Percentiles rank a stretch among this genome's conserved stretches.
Evolutionary conservation across 352 stramenopile genomes (phyloP).

Genomic region (Globisporangium polare): DNA sequence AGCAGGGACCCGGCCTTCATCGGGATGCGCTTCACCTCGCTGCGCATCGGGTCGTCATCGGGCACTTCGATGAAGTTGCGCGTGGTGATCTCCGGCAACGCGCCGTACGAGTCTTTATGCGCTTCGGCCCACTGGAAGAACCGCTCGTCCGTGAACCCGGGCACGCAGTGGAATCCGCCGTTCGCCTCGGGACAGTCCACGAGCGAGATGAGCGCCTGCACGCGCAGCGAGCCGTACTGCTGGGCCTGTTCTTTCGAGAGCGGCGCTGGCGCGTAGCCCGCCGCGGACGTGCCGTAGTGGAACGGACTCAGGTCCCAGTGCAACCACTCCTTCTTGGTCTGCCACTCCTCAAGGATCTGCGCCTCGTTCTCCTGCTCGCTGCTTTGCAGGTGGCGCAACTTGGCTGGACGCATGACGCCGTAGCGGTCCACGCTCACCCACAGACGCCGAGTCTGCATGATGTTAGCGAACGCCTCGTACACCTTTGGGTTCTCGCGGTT

Average conservation of each 20-base stretch:
- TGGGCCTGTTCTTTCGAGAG: conserved; percentile 13
- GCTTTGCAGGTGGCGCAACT: conserved; percentile 22
- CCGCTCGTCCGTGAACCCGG: conserved; percentile 35
- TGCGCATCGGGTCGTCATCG: conserved; percentile 32
- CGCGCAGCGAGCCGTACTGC: conserved; percentile 38
- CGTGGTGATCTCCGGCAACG: conserved; percentile 25
- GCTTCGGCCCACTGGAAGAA: conserved; percentile 42
- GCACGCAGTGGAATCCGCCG: conserved; percentile 48
- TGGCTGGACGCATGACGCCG: conserved; percentile 37
- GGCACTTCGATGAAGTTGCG: conserved; percentile 48
- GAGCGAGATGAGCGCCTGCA: conserved; percentile 39
- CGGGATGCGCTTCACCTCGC: conserved; percentile 33
- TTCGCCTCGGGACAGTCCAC: conserved; percentile 38
- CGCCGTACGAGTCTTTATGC: conserved; percentile 30
- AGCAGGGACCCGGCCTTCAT: conserved; percentile 41
- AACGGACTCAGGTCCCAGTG: conserved; percentile 53
- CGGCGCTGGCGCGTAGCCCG: conserved; percentile 28
- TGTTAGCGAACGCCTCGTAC: conserved; percentile 29
- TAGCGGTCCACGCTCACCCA: conserved; percentile 54
- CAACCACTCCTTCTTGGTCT: conserved; percentile 51
- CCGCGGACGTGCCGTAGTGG: conserved; percentile 41
- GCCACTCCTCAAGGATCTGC: conserved; percentile 27
- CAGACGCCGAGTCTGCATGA: conserved; percentile 28
- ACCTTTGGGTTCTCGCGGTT: conserved; percentile 40
- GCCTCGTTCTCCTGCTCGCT: conserved; percentile 24